Evolutionary conservation across 805 yeast genomes (phyloP).

Genomic region (Danielozyma ontarioensis): DNA sequence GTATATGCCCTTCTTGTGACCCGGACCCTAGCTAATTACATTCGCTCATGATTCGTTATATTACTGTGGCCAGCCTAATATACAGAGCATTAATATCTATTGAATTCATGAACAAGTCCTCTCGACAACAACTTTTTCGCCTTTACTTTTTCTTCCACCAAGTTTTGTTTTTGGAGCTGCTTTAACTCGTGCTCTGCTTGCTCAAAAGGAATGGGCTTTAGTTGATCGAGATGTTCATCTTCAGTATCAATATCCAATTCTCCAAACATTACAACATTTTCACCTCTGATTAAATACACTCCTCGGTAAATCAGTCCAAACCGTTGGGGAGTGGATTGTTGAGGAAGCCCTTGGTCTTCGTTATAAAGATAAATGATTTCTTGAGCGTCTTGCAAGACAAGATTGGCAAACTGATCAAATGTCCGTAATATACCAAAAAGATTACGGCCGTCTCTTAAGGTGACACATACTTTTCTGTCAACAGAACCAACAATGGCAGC

Average conservation of each 20-base stretch:
- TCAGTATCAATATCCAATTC: slow-evolving; percentile 87
- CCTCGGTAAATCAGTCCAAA: slow-evolving; percentile 80
- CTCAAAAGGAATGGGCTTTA: slow-evolving; percentile 55
- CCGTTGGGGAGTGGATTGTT: slow-evolving; percentile 22
- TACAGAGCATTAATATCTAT: slow-evolving; percentile 33
- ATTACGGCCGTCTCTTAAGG: slow-evolving; percentile 83
- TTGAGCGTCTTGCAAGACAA: slow-evolving; percentile 85
- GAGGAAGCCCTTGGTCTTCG: slow-evolving; percentile 24
- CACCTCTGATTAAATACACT: slow-evolving; percentile 88
- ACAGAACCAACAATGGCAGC: slow-evolving; percentile 88
- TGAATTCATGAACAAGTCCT: slow-evolving; percentile 56
- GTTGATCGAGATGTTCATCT: slow-evolving; percentile 57
- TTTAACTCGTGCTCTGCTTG: slow-evolving; percentile 49
- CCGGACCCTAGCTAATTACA: no score
- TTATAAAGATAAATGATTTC: slow-evolving; percentile 69
- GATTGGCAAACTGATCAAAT: slow-evolving; percentile 91
- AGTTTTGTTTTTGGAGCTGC: slow-evolving; percentile 23
- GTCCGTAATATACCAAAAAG: slow-evolving; percentile 88
- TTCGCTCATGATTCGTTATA: no score
- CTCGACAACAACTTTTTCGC: slow-evolving; percentile 45
- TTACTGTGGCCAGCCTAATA: no score
- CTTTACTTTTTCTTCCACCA: slow-evolving; percentile 39
- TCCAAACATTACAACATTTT: slow-evolving; percentile 89
- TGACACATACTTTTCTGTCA: slow-evolving; percentile 38
- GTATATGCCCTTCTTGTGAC: no score